Evolutionary conservation across 495 filamentous ascomycete genomes (phyloP).

Genomic region (Darksidea phi): DNA sequence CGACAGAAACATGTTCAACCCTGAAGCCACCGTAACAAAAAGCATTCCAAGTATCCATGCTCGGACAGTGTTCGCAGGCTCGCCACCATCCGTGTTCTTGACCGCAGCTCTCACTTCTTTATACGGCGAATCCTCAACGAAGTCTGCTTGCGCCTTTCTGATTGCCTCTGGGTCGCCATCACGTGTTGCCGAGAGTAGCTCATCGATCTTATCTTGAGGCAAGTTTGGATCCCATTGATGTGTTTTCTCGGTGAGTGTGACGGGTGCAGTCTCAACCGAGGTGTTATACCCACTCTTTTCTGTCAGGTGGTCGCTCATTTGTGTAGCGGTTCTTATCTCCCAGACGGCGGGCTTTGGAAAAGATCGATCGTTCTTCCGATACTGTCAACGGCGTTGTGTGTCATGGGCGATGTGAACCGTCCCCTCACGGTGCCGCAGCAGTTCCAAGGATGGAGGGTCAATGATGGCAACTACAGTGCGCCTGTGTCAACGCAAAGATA

Average conservation of each 20-base stretch:
- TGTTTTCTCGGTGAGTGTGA: conserved; percentile 54
- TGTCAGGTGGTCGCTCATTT: neutral
- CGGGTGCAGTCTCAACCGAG: neutral
- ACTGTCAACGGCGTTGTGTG: too few relatives aligned
- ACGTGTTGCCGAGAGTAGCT: conserved; percentile 60
- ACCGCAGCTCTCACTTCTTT: conserved; percentile 66
- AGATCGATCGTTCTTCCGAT: too few relatives aligned
- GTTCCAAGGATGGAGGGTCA: too few relatives aligned
- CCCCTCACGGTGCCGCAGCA: too few relatives aligned
- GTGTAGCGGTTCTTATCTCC: neutral
- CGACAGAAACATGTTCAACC: conserved; percentile 33
- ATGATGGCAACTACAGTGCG: too few relatives aligned
- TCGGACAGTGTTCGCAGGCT: conserved; percentile 66
- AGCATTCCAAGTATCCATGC: conserved; percentile 71
- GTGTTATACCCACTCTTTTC: conserved; percentile 7
- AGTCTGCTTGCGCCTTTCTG: conserved; percentile 50
- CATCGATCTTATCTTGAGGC: conserved; percentile 59
- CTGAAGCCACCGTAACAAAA: conserved; percentile 37
- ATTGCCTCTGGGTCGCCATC: conserved; percentile 52
- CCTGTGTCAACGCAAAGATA: too few relatives aligned
- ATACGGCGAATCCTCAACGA: conserved; percentile 69
- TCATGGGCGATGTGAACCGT: too few relatives aligned
- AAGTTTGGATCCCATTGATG: conserved; percentile 72
- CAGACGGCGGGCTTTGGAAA: too few relatives aligned
- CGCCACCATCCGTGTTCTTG: conserved; percentile 49